phyloP scores from a whole-genome alignment of 1,284 basidiomycete genomes.

The Cystobasidium pallidum region DNA sequence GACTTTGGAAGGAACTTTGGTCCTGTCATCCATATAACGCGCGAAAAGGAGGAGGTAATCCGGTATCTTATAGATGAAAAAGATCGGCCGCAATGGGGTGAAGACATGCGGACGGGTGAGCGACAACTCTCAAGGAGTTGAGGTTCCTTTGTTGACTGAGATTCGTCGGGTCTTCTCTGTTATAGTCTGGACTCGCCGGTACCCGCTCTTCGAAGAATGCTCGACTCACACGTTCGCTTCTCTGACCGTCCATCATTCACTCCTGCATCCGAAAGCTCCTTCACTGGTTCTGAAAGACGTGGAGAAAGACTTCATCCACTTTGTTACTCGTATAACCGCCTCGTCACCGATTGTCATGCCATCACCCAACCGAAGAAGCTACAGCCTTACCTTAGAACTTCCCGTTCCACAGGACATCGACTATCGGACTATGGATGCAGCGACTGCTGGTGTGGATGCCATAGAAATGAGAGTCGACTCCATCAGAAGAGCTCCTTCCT shows the following conservation, averaged over 20 bases:
- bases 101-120: constrained; percentile 49
- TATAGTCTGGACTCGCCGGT: constrained; percentile 49
- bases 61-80: constrained; percentile 34
- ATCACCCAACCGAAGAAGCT: constrained; percentile 10
- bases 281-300: constrained; percentile 51
- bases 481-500: constrained; percentile 11
- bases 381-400: constrained; percentile 17
- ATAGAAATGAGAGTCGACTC: constrained; percentile 39
- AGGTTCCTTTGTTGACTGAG: no score
- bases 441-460: constrained; percentile 35
- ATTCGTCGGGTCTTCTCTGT: no score
- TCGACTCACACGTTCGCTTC: constrained; percentile 51
- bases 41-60: constrained; percentile 39
- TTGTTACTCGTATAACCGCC: constrained; percentile 48
- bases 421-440: constrained; percentile 12
- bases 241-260: constrained; percentile 47
- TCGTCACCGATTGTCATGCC: constrained; percentile 14
- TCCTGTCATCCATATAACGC: constrained; percentile 34
- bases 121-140: no score
- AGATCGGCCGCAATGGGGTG: constrained; percentile 48
- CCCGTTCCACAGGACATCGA: constrained; percentile 25
- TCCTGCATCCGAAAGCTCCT: constrained; percentile 44
- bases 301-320: constrained; percentile 50
- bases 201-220: constrained; percentile 47
- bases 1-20: constrained; percentile 27